Evolutionary conservation across 352 stramenopile genomes (phyloP).

Genomic region (Pythium plurisporium): DNA sequence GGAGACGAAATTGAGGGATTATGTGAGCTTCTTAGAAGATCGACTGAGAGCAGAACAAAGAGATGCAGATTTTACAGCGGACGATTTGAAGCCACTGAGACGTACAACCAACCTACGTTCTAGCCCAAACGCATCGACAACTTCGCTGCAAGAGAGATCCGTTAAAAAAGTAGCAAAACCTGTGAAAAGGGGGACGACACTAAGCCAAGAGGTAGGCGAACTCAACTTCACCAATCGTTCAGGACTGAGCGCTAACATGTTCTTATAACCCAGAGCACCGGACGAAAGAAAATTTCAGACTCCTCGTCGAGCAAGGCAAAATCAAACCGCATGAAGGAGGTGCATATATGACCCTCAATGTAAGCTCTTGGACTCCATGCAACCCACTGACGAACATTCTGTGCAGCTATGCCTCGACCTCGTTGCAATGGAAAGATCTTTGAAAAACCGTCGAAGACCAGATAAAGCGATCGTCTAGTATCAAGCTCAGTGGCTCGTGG

Average conservation of each 20-base stretch:
- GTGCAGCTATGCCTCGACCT: conserved; percentile 21
- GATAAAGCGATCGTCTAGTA: not conserved
- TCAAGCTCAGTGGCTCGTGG: not conserved
- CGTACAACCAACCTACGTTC: not conserved
- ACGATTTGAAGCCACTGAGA: too few relatives aligned
- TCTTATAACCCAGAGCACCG: not conserved
- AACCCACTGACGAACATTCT: not conserved
- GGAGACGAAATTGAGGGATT: too few relatives aligned
- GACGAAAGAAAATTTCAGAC: not conserved
- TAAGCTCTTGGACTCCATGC: too few relatives aligned
- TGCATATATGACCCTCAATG: too few relatives aligned
- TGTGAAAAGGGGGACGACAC: too few relatives aligned
- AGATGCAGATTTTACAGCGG: too few relatives aligned
- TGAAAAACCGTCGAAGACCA: conserved; percentile 9
- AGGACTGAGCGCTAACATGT: too few relatives aligned
- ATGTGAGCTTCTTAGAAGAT: too few relatives aligned
- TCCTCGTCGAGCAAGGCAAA: not conserved
- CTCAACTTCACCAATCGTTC: too few relatives aligned
- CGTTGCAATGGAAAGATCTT: conserved; percentile 18
- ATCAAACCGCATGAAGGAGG: conserved; percentile 18
- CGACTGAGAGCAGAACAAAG: too few relatives aligned
- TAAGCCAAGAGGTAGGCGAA: too few relatives aligned
- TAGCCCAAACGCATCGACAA: too few relatives aligned
- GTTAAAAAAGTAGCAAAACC: not conserved
- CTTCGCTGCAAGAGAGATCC: not conserved